A percentile compares a stretch with the other conserved stretches of the same genome.
phyloP scores from a whole-genome alignment of 1,284 basidiomycete species.

The Apiotrichum akiyoshidainum region DNA sequence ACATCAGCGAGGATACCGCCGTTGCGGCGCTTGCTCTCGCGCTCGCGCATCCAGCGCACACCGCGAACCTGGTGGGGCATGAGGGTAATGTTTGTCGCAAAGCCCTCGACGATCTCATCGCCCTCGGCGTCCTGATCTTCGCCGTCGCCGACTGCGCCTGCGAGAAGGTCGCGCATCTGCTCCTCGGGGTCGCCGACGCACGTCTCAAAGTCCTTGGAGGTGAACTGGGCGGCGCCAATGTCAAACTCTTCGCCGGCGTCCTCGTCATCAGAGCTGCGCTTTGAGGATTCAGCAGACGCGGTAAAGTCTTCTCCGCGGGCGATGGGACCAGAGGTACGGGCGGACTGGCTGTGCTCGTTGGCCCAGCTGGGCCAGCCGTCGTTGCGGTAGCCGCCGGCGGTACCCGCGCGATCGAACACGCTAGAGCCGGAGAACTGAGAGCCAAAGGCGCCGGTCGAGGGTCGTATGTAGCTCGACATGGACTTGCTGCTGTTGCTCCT shows the following conservation, averaged over 20 bases:
- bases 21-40: constrained; percentile 71
- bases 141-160: constrained; percentile 50
- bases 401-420: constrained; percentile 15
- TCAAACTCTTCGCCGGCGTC: constrained; percentile 40
- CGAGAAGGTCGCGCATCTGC: constrained; percentile 55
- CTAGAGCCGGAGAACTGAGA: neutral
- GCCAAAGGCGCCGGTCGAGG: constrained; percentile 33
- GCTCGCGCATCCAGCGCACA: constrained; percentile 78
- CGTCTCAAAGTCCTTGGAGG: constrained; percentile 35
- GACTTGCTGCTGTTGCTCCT: neutral
- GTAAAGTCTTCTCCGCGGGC: constrained; percentile 4
- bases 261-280: constrained; percentile 19
- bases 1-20: constrained; percentile 92
- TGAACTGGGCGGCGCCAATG: constrained; percentile 31
- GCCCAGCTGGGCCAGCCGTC: constrained; percentile 30
- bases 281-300: neutral
- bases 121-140: constrained; percentile 52
- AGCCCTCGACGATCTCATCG: constrained; percentile 68
- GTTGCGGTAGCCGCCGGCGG: constrained; percentile 9
- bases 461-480: constrained; percentile 35
- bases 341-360: constrained; percentile 1
- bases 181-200: constrained; percentile 54
- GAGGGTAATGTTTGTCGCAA: constrained; percentile 64
- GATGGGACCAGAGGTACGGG: neutral
- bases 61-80: constrained; percentile 82